Evolutionary conservation across 768 basidiomycete species (phyloP).

Genomic region (Collybiopsis confluens): DNA sequence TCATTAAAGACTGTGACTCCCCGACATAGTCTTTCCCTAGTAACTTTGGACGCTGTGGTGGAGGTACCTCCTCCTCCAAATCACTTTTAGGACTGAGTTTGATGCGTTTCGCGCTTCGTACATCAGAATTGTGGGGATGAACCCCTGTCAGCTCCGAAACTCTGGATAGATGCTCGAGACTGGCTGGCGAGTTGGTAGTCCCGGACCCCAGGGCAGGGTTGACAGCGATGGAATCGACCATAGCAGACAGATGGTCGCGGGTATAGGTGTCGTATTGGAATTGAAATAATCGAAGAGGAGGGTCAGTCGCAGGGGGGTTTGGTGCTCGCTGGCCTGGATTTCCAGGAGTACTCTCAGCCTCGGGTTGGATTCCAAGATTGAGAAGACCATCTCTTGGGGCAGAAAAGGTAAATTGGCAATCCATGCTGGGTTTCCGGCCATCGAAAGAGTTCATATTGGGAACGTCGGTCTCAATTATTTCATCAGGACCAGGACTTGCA

Average conservation of each 20-base stretch:
- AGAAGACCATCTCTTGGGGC: constrained; percentile 40
- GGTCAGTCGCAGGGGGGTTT: constrained; percentile 47
- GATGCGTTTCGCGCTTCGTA: constrained; percentile 76
- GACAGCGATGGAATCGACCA: constrained; percentile 92
- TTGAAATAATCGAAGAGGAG: constrained; percentile 82
- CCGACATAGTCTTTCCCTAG: constrained; percentile 68
- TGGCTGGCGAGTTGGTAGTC: constrained; percentile 39
- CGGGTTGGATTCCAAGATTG: constrained; percentile 33
- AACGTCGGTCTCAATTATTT: constrained; percentile 46
- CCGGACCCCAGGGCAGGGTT: constrained; percentile 60
- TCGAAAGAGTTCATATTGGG: constrained; percentile 44
- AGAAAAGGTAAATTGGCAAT: constrained; percentile 73
- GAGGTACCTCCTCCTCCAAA: constrained; percentile 49
- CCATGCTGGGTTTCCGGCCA: constrained; percentile 41
- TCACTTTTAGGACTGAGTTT: constrained; percentile 70
- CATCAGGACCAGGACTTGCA: constrained; percentile 24
- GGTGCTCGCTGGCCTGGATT: constrained; percentile 25
- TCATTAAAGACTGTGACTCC: constrained; percentile 74
- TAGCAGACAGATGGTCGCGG: constrained; percentile 85
- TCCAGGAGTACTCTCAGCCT: constrained; percentile 62
- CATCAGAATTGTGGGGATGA: constrained; percentile 41
- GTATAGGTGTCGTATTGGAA: constrained; percentile 97
- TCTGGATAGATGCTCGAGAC: constrained; percentile 41
- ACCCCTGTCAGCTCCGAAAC: constrained; percentile 40
- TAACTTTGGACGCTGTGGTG: constrained; percentile 42